Base-by-base conservation (phyloP, 1,284 basidiomycete species). In the Boletellus deceptivus region DNA sequence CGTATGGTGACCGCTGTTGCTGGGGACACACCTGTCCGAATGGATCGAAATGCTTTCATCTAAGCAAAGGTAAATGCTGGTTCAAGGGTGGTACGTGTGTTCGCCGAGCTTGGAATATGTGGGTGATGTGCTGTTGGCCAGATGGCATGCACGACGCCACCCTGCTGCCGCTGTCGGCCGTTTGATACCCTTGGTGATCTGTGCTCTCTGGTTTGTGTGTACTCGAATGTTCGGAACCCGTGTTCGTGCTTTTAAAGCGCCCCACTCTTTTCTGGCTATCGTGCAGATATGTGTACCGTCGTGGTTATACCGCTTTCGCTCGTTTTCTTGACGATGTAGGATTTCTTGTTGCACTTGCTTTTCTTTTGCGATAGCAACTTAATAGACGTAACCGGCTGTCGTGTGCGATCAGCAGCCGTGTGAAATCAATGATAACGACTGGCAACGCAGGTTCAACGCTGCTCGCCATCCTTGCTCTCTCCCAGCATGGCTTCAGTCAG, bases 11-110 rank as follows among this genome's bases (percentile, higher is more conserved):
- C 38, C 72, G 72, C 52, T 90, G 87, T 60, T 89, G 86, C 67
- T 89, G 87, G 86, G 87, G 87, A 6, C 87, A 90, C 65, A 72
- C 79, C n/a, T 90, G 87, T 63, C 87, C 87, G 11, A 85, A 84
- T 58, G 88, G 88, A n/a, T 74, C 80, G 10, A 80, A 81, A 57
- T 81, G 82, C 59, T 82, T 80, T 57, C 82, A 83, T 63, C 65
- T 81, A 33, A 79, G 78, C 65, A 82, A 75, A 59, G 86, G 86
- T 36, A 89, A 86, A 70, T 90, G 87, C 64, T 88, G 87, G 84
- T 90, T 90, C 70, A 89, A 89, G 76, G 85, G 83, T 65, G 79
- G 86, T 87, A 58, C 56, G 83, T 72, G 6, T 22, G 17, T 45
- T 27, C 7, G 14, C 5, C 39, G 27, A 41, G n/a, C 20, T 39